Base-by-base conservation (phyloP, 202 grass and related monocot genomes). In the Eragrostis tef region DNA sequence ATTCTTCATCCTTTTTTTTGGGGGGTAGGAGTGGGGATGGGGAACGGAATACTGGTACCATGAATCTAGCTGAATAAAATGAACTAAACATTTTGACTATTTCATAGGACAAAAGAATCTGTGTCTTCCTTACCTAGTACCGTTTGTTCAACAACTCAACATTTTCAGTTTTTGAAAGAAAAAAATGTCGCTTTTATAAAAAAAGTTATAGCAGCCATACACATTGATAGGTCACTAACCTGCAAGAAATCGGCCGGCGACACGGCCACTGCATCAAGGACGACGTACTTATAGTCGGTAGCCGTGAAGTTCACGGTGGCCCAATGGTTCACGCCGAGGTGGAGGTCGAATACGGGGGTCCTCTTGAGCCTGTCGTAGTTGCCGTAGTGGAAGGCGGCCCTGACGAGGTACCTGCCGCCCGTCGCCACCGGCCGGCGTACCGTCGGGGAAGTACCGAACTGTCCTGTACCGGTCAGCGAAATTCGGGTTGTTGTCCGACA, bases 241-340 rank as follows among this genome's bases (percentile, higher is more conserved):
- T 79, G 80, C 1, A 86, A 1, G 69, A 80, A 87, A 15, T 93
- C 78, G 1, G 68, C 81, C 24, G 68, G 46, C 43, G 88, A 34
- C 57, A 89, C 81, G 11, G 9, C 39, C 9, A 88, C 48, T 5
- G 80, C 86, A 60, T 97, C 90, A 0, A 80, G 25, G 34, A 6
- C 34, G 27, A 87, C 43, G 67, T 45, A 67, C 1, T 0, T 14
- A 0, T 5, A n/a, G 16, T n/a, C 51, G 43, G 68, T 44, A 19
- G 47, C 27, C 2, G 86, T 78, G 74, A 89, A 56, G 63, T 92
- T 96, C 7, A 96, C 67, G 0, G 79, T 86, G 79, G 73, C 67
- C 93, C 88, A 93, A 8, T 41, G 72, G 71, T 93, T 93, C 6
- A 83, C 88, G 4, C 86, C 88, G 1, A 96, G 71, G 64, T 91